Evolutionary conservation across 1,139 yeast species (phyloP).

Genomic region (Candida sojae): DNA sequence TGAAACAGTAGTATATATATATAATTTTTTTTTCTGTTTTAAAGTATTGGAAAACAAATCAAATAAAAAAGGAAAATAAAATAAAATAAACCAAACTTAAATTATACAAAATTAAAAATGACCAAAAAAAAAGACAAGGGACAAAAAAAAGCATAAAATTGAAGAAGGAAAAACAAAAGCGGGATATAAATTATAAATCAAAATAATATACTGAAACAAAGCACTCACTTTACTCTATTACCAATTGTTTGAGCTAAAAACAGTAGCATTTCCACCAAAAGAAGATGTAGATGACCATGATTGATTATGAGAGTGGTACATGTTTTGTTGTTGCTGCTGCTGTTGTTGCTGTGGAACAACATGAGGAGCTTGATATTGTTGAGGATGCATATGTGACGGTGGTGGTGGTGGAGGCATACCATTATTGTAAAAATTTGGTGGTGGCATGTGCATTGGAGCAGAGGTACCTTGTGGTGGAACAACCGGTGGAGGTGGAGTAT

Average conservation of each 20-base stretch:
- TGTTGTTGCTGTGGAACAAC: conserved; percentile 3
- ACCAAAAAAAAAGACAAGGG: background rate
- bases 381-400: conserved; percentile 5
- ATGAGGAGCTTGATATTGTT: conserved; percentile 2
- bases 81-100: conserved; percentile 1
- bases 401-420: conserved; percentile 5
- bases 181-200: background rate
- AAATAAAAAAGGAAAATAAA: background rate
- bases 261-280: conserved; percentile 7
- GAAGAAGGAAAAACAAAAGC: background rate
- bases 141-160: background rate
- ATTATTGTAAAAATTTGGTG: conserved; percentile 4
- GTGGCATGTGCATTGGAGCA: conserved; percentile 1
- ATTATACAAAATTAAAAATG: conserved; percentile 3
- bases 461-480: background rate
- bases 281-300: conserved; percentile 14
- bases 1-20: background rate
- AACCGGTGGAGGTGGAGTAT: conserved; percentile 10
- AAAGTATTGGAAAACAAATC: background rate
- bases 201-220: background rate
- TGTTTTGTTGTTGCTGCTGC: conserved; percentile 3
- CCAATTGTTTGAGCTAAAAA: conserved; percentile 12
- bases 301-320: conserved; percentile 10
- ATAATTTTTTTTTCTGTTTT: background rate
- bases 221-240: background rate